Base-by-base conservation (phyloP, 2,329 filamentous ascomycete species). In the Calonectria crousiana region DNA sequence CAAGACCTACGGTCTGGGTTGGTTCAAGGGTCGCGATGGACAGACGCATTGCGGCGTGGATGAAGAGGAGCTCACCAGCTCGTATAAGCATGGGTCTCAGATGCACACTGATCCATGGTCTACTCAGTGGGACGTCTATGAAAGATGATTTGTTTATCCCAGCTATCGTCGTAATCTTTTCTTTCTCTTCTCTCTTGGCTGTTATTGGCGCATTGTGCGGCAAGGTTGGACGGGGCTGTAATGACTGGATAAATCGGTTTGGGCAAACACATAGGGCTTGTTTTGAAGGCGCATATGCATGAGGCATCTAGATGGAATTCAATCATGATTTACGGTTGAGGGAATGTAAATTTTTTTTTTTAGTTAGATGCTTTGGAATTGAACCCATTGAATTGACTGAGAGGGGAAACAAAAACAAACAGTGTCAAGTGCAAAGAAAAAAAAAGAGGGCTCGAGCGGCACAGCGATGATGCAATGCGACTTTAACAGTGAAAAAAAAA, bases 41-140 rank as follows among this genome's bases (percentile, higher is more conserved):
- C 89, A 93, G 83, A 90, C 90, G 75, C 94, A 96, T 86, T 93
- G 93, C 81, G 94, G 94, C 16, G 90, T 96, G 72, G 94, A 96
- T 81, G 89, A 95, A 85, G 94, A 96, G 85, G 92, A 94, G 82
- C 85, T 96, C 79, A 86, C 89, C 74, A 90, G 89, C 74, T 85
- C 83, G 72, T 96, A 95, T 83, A 91, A 90, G 82, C 92, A 94
- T 82, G 93, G 93, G 6, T 83, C 89, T 53, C 87, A 89, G 71
- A 87, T 60, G 38, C 67, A 88, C 38, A 84, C 84, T 20, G 86
- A 88, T 79, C 90, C 90, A 32, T 92, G 90, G 90, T 83, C 85
- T 52, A 83, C 79, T 53, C 81, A 82, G 71, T 87, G 86, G 86
- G 86, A 86, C 74, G 79, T 80, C 72, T 85, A 47, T 84, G 47